These are phyloP conservation scores for Colletotrichum orchidophilum DNA, from an alignment of 2,329 filamentous ascomycete species.

Conservation along the genomic window DNA sequence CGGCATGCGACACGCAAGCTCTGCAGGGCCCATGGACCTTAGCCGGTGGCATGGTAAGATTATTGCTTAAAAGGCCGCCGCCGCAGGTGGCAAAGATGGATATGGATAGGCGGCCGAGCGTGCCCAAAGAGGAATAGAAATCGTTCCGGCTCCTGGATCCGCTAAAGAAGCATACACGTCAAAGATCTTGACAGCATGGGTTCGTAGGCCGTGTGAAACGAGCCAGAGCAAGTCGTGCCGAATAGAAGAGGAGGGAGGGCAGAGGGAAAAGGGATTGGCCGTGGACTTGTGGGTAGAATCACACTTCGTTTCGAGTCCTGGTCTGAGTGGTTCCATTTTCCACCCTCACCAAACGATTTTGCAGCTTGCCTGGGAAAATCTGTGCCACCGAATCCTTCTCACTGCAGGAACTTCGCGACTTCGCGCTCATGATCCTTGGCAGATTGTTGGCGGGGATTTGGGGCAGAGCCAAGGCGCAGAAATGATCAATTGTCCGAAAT, in stretches of 20 bases:
- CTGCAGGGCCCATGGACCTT: background rate
- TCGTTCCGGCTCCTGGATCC: conserved; percentile 5
- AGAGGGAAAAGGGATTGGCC: background rate
- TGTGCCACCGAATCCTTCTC: background rate
- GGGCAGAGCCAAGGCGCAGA: background rate
- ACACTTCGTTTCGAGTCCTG: conserved; percentile 12
- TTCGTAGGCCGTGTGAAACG: background rate
- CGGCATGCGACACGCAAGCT: conserved; percentile 14
- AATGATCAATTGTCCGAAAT: background rate
- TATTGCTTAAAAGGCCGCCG: background rate
- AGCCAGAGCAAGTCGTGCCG: conserved; percentile 16
- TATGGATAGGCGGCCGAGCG: background rate
- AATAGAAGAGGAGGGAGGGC: background rate
- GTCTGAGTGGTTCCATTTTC: conserved; percentile 13
- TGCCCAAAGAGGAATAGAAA: background rate
- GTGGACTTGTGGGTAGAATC: background rate
- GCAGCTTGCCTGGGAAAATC: background rate
- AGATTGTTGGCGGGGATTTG: background rate
- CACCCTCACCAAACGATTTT: background rate
- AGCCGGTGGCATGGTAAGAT: background rate
- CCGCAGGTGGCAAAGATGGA: background rate
- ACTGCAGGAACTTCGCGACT: background rate
- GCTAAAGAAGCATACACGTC: conserved; percentile 25
- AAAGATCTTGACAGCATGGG: conserved; percentile 18
- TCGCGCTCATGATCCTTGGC: background rate